Percentiles rank a stretch among this genome's conserved stretches.
Evolutionary conservation across 345 rosid species (phyloP).

Genomic region (Eucalyptus paniculata): DNA sequence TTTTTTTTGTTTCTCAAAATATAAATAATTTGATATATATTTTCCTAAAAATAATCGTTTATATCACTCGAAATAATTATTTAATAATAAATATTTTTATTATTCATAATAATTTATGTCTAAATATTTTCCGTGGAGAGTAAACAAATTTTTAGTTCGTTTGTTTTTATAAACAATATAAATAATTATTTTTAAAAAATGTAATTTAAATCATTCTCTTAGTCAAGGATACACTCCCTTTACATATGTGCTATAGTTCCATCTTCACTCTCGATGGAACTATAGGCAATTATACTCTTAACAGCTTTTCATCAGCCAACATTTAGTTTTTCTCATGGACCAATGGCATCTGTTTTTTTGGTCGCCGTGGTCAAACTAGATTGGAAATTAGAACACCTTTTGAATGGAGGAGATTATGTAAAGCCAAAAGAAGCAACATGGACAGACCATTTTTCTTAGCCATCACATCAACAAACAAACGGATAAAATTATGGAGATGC

Average conservation of each 20-base stretch:
- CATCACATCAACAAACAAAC: too few relatives aligned
- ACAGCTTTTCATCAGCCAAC: background rate
- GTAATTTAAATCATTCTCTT: background rate
- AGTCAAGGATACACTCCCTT: background rate
- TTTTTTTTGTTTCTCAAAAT: too few relatives aligned
- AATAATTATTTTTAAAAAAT: too few relatives aligned
- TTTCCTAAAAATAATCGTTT: too few relatives aligned
- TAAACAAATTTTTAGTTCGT: too few relatives aligned
- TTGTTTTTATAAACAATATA: too few relatives aligned
- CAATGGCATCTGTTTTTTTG: background rate
- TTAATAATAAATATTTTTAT: too few relatives aligned
- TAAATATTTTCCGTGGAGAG: rapidly evolving
- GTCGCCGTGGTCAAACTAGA: background rate
- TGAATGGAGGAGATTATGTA: background rate
- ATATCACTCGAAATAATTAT: too few relatives aligned
- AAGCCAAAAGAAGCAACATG: background rate
- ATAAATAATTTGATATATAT: too few relatives aligned
- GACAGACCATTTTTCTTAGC: background rate
- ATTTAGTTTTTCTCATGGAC: background rate
- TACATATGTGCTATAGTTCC: rapidly evolving
- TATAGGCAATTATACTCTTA: background rate
- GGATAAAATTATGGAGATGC: background rate
- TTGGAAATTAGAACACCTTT: background rate
- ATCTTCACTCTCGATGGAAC: background rate
- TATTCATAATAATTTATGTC: too few relatives aligned